These are phyloP conservation scores for Didymella keratinophila DNA, from an alignment of 2,329 filamentous ascomycete genomes.

Conservation along the genomic window DNA sequence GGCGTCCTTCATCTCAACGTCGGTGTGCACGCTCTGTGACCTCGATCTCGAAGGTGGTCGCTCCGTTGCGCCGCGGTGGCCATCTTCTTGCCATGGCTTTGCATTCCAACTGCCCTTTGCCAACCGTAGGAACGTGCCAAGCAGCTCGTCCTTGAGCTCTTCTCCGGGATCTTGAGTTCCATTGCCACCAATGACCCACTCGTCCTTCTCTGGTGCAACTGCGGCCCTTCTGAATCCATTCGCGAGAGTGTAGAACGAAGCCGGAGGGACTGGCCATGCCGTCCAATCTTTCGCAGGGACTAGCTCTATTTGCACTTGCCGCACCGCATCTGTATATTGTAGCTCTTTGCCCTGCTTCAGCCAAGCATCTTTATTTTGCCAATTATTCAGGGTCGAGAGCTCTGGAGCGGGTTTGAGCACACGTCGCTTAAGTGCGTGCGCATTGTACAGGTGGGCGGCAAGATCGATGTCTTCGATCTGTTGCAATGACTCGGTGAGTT, in stretches of 20 bases:
- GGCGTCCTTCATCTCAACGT: slow-evolving; percentile 21
- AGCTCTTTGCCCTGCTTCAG: slow-evolving; percentile 43
- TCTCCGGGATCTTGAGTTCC: slow-evolving; percentile 61
- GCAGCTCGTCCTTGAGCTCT: slow-evolving; percentile 73
- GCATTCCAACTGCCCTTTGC: slow-evolving; percentile 69
- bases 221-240: slow-evolving; percentile 54
- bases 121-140: slow-evolving; percentile 69
- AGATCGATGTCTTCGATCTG: slow-evolving; percentile 72
- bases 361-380: slow-evolving; percentile 55
- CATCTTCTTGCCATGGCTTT: slow-evolving; percentile 49
- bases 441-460: slow-evolving; percentile 79
- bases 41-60: slow-evolving; percentile 9
- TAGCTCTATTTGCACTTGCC: slow-evolving; percentile 47
- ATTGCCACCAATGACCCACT: slow-evolving; percentile 60
- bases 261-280: slow-evolving; percentile 78
- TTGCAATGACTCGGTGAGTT: slow-evolving; percentile 69
- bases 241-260: slow-evolving; percentile 66
- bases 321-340: slow-evolving; percentile 35
- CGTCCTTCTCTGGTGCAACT: slow-evolving; percentile 29
- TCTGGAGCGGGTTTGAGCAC: slow-evolving; percentile 28
- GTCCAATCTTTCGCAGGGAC: slow-evolving; percentile 71
- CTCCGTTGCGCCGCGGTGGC: slow-evolving; percentile 13
- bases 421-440: slow-evolving; percentile 71
- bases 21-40: slow-evolving; percentile 22
- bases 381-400: slow-evolving; percentile 32